phyloP scores from a whole-genome alignment of 2,329 filamentous ascomycete genomes.

The Alternaria gaisen region DNA sequence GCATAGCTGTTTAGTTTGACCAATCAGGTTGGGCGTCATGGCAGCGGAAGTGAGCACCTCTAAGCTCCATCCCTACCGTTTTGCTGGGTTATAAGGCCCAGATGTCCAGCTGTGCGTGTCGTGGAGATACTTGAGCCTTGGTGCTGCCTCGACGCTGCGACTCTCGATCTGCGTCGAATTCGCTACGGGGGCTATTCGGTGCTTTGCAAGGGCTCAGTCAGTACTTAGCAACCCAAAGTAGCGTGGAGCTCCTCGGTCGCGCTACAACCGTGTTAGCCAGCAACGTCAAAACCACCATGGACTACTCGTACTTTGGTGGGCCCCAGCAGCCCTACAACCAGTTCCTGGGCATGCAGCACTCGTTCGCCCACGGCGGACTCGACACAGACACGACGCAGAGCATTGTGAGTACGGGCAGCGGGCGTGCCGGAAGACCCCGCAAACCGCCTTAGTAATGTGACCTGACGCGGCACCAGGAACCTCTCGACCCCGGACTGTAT shows the following conservation, averaged over 20 bases:
- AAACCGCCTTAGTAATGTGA: constrained; percentile 32
- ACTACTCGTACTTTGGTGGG: constrained; percentile 64
- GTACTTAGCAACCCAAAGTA: background rate
- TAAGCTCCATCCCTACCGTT: background rate
- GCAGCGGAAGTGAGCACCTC: constrained; percentile 22
- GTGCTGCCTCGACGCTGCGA: background rate
- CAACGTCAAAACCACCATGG: constrained; percentile 54
- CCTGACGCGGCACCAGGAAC: constrained; percentile 46
- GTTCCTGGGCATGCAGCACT: constrained; percentile 58
- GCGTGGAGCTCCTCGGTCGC: background rate
- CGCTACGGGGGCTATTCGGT: background rate
- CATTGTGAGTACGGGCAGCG: constrained; percentile 35
- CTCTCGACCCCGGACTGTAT: constrained; percentile 53
- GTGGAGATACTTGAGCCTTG: constrained; percentile 6
- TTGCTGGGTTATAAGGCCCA: constrained; percentile 23
- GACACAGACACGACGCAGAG: constrained; percentile 51
- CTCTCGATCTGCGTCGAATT: background rate
- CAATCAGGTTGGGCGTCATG: constrained; percentile 15
- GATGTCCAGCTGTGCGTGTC: constrained; percentile 24
- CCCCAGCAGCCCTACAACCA: constrained; percentile 57
- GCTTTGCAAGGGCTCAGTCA: background rate
- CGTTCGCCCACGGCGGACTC: constrained; percentile 42
- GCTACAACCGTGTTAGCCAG: constrained; percentile 5
- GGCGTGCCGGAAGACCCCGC: background rate
- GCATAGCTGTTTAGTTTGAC: constrained; percentile 13